A percentile compares a stretch with the other conserved stretches of the same genome.
These are phyloP conservation scores for Candida dubliniensis DNA, from an alignment of 1,139 yeast species.

Conservation along the genomic window DNA sequence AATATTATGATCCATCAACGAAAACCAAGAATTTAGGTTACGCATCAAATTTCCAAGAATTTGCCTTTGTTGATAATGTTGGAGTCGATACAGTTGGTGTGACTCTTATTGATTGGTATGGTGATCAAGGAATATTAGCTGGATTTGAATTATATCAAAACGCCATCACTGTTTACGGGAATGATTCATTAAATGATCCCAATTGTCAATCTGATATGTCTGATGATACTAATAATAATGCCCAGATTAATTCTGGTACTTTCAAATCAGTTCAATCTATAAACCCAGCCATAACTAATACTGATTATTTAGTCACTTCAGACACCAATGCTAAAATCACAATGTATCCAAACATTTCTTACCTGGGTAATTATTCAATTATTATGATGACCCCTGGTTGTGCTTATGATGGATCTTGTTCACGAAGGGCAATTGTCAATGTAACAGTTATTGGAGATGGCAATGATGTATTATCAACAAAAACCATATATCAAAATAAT, in stretches of 20 bases:
- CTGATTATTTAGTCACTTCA: slow-evolving; percentile 32
- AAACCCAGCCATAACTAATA: slow-evolving; percentile 19
- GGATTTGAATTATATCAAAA: slow-evolving; percentile 77
- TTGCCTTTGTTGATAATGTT: slow-evolving; percentile 71
- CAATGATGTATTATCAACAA: slow-evolving; percentile 41
- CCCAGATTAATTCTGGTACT: slow-evolving; percentile 34
- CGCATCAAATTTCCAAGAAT: slow-evolving; percentile 66
- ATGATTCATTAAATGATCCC: slow-evolving; percentile 69
- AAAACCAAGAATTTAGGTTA: slow-evolving; percentile 48
- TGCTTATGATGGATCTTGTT: slow-evolving; percentile 64
- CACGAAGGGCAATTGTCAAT: slow-evolving; percentile 70
- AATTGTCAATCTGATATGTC: slow-evolving; percentile 44
- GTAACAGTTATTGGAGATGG: slow-evolving; percentile 61
- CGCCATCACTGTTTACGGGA: slow-evolving; percentile 65
- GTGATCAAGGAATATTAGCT: slow-evolving; percentile 62
- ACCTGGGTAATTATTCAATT: slow-evolving; percentile 74
- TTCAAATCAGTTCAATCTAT: slow-evolving; percentile 32
- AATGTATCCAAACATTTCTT: slow-evolving; percentile 69
- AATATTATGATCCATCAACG: slow-evolving; percentile 41
- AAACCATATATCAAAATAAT: slow-evolving; percentile 74
- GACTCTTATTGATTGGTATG: slow-evolving; percentile 70
- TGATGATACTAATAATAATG: slow-evolving; percentile 30
- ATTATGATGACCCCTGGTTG: slow-evolving; percentile 89
- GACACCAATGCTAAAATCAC: slow-evolving; percentile 48
- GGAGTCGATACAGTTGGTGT: slow-evolving; percentile 63